Evolutionary conservation across 805 yeast genomes (phyloP).

Genomic region (Barnettozyma populi): DNA sequence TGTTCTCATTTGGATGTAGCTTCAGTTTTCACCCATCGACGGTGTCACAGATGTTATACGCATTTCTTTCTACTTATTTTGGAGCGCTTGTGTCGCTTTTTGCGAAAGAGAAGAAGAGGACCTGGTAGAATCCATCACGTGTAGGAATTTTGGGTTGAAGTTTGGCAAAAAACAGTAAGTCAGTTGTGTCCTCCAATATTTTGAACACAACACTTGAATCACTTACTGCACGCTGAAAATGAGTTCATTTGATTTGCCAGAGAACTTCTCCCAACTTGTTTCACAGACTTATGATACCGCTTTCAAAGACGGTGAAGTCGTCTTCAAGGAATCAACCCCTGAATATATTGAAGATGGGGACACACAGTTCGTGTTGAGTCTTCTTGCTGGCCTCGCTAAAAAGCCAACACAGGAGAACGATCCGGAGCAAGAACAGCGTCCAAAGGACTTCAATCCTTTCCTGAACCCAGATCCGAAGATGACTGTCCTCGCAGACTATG

Average conservation of each 20-base stretch:
- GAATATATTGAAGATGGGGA: slow-evolving; percentile 27
- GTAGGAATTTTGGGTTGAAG: too few relatives aligned
- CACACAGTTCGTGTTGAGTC: slow-evolving; percentile 29
- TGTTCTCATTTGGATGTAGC: too few relatives aligned
- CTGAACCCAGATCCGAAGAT: slow-evolving; percentile 72
- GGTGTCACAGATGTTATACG: too few relatives aligned
- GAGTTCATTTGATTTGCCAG: slow-evolving; percentile 30
- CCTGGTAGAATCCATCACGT: too few relatives aligned
- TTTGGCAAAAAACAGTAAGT: not conserved
- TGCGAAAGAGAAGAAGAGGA: too few relatives aligned
- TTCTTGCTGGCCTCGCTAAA: slow-evolving; percentile 28
- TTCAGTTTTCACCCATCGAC: too few relatives aligned
- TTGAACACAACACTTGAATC: too few relatives aligned
- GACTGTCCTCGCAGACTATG: slow-evolving; percentile 50
- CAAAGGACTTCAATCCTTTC: slow-evolving; percentile 60
- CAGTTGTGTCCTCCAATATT: not conserved
- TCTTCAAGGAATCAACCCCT: slow-evolving; percentile 44
- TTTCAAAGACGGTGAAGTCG: slow-evolving; percentile 36
- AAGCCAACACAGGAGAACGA: slow-evolving; percentile 35
- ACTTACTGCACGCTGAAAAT: slow-evolving; percentile 4
- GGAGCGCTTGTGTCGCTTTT: too few relatives aligned
- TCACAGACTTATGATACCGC: slow-evolving; percentile 44
- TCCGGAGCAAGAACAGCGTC: slow-evolving; percentile 28
- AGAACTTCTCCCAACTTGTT: slow-evolving; percentile 32
- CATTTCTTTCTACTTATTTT: too few relatives aligned